Evolutionary conservation across 257 asterid species (phyloP), one percentile per base, ranked within the genome.

Genomic region (Nicotiana tabacum): DNA sequence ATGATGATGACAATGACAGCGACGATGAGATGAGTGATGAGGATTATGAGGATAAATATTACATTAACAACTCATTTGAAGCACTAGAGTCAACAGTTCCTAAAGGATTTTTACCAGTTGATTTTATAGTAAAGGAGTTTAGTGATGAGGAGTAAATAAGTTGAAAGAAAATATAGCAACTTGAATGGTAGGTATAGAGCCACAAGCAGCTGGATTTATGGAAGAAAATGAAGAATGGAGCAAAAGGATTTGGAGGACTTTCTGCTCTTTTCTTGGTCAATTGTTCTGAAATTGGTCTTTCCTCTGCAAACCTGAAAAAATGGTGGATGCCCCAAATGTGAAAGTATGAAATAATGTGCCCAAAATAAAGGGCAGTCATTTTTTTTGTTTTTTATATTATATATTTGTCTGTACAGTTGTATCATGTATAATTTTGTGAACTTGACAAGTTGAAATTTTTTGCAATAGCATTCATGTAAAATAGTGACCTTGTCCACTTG

Each of bases 21-120:
- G 89, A 91, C 77, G 87, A 86, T 33, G 90, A 88, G 64, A 69
- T 30, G 21, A 61, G 68, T 37, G 85, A 64, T 39, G 89, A 83
- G 15, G 78, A 82, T 18, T 62, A 68, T 51, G 86, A 83, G 33
- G 89, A 84, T 83, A 82, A 85, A 48, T 57, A 66, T 48, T 60
- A 78, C 37, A 83, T 88, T 16, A 74, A 88, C 51, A 90, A 83
- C 65, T 72, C 91, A 1, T 90, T 92, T 64, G 95, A 88, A 78
- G 94, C n/a, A 16, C 68, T 72, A 2, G 90, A 88, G 32, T 84
- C 92, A 9, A 79, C 89, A 3, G 81, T 82, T 66, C 97, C 98
- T 79, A 62, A 83, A 15, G 99, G 98, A 85, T 90, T 93, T 21
- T 91, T 96, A 83, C 97, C 98, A 46, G 83, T 94, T 83, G 99